Base-by-base conservation (phyloP, 108 stramenopile species). In the Fragilaria crotonensis region DNA sequence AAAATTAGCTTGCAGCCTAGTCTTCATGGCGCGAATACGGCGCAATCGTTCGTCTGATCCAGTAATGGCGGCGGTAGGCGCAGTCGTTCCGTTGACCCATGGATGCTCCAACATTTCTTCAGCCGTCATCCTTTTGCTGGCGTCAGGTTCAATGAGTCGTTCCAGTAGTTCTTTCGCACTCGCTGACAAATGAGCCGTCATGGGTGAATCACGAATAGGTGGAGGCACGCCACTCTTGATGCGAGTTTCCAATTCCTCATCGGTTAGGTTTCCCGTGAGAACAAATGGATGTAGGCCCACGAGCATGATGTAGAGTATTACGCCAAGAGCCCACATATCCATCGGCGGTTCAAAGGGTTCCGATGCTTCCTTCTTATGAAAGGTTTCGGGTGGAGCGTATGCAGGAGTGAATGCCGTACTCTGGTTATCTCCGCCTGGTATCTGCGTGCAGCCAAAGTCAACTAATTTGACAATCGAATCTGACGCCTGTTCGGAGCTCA, bases 81-180 rank as follows among this genome's bases (percentile, higher is more conserved):
- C 89, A 20, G 92, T 87, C 51, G 83, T 80, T 28, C 92, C 92
- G 25, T 74, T 71, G 0, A 94, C 80, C 92, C 92, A 94, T 1
- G 92, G 92, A 79, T 94, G 87, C 62, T 87, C 80, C 47, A 94
- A 79, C 81, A 90, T 81, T 71, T 92, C 78, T 32, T 69, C 60
- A 11, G 92, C 92, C 3, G 84, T 79, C 21, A 90, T 33, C 50
- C 92, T 61, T 46, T 68, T 57, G 21, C 73, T 70, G 2, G 88
- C 84, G 67, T 87, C 63, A 22, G 75, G 70, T 53, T 79, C 57
- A 85, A 94, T 89, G 0, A 90, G 69, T 33, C 71, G 56, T 33
- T 51, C 53, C 33, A 94, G 89, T 5, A 94, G 67, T 57, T 87
- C 83, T 49, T 55, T 66, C 5, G 85, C 89, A 45, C 77, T 76